Percentiles rank a stretch among this genome's conserved stretches.
Evolutionary conservation across 306 rosid genomes (phyloP).

Genomic region (Cucurbita argyrosperma): DNA sequence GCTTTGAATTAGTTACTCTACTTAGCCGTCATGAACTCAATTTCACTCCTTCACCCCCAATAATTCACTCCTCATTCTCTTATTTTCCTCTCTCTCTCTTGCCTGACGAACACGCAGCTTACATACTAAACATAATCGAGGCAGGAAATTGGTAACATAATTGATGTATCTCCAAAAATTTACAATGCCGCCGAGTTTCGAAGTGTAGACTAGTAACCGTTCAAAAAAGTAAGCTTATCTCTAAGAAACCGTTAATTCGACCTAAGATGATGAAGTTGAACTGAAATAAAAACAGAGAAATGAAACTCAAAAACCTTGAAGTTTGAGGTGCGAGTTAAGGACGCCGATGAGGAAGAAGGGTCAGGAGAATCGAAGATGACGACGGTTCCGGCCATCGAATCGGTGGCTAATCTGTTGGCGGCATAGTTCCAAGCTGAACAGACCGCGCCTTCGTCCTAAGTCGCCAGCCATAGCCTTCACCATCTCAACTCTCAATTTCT

Average conservation of each 20-base stretch:
- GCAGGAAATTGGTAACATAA: neutral
- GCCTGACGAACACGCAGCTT: neutral
- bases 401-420: conserved; percentile 50
- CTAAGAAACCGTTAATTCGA: neutral
- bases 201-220: neutral
- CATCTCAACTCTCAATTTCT: conserved; percentile 15
- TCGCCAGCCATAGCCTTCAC: conserved; percentile 58
- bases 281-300: neutral
- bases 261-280: neutral
- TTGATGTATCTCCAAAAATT: neutral
- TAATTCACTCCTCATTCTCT: neutral
- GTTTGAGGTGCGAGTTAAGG: conserved; percentile 44
- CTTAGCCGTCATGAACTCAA: neutral
- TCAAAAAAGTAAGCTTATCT: neutral
- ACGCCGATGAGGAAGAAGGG: conserved; percentile 43
- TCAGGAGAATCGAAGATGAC: conserved; percentile 49
- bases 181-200: neutral
- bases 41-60: neutral
- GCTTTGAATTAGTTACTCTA: neutral
- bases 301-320: conserved; percentile 28
- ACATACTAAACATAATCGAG: neutral
- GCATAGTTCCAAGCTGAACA: conserved; percentile 77
- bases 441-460: conserved; percentile 38
- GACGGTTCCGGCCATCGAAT: conserved; percentile 50
- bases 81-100: neutral